Evolutionary conservation across 148 eudicot genomes (phyloP).

Genomic region (Simmondsia chinensis): DNA sequence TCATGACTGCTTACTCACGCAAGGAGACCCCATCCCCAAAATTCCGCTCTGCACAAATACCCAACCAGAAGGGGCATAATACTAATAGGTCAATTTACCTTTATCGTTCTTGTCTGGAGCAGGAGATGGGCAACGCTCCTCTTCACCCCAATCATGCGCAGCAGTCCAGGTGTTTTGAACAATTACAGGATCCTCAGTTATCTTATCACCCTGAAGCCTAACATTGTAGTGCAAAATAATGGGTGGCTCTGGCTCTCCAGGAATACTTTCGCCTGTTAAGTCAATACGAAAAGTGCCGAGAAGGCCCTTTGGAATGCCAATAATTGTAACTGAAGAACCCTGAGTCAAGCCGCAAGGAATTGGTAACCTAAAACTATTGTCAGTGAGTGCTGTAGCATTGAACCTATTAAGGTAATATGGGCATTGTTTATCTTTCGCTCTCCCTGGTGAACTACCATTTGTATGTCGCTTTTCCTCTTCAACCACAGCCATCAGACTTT

Average conservation of each 20-base stretch:
- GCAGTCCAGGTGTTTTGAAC: conserved; percentile 98
- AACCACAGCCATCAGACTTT: conserved; percentile 65
- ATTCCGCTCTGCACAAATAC: no score
- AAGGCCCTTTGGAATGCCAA: conserved; percentile 86
- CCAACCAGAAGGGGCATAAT: background rate
- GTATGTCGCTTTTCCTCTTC: conserved; percentile 52
- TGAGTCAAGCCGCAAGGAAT: conserved; percentile 94
- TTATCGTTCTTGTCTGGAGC: conserved; percentile 48
- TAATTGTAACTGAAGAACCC: conserved; percentile 85
- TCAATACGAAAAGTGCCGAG: conserved; percentile 82
- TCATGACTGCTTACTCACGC: no score
- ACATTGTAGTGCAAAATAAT: conserved; percentile 89
- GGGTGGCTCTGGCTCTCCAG: conserved; percentile 95
- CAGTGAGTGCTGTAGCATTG: conserved; percentile 56
- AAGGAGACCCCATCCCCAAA: no score
- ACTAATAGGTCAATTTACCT: conserved; percentile 31
- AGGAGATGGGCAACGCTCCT: conserved; percentile 84
- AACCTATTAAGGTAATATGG: conserved; percentile 81
- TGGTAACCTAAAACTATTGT: conserved; percentile 49
- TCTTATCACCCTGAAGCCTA: conserved; percentile 85
- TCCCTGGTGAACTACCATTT: conserved; percentile 43
- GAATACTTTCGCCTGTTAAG: conserved; percentile 82
- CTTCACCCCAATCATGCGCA: conserved; percentile 95
- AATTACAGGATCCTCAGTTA: conserved; percentile 89
- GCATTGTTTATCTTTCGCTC: conserved; percentile 84